Evolutionary conservation across 2,329 filamentous ascomycete species (phyloP).

Genomic region (Fusarium transvaalense): DNA sequence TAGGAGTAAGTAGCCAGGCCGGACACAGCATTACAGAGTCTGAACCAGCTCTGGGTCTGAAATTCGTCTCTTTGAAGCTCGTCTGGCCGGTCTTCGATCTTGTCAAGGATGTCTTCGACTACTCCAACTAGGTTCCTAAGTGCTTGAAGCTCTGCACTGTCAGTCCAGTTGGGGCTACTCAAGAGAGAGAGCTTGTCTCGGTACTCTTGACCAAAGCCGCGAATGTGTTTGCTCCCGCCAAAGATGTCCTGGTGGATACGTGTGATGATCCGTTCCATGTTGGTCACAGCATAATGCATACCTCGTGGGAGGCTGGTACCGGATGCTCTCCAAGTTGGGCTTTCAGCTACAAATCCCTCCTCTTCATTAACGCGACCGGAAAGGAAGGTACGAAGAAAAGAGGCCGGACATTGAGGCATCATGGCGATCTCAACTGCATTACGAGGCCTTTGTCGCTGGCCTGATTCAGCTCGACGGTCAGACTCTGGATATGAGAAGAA

Average conservation of each 20-base stretch:
- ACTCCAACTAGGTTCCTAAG: not conserved
- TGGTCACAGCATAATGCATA: not conserved
- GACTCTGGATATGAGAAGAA: not conserved
- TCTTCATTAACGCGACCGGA: not conserved
- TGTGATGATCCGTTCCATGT: conserved; percentile 21
- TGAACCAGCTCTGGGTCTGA: conserved; percentile 3
- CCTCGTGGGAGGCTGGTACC: conserved; percentile 9
- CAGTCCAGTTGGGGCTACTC: not conserved
- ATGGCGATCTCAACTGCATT: conserved; percentile 29
- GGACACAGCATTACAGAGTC: conserved; percentile 7
- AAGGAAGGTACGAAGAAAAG: conserved; percentile 10
- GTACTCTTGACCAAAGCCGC: not conserved
- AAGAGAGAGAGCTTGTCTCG: not conserved
- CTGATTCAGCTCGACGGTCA: not conserved
- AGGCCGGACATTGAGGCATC: not conserved
- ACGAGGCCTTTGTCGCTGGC: not conserved
- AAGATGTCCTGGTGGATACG: conserved; percentile 4
- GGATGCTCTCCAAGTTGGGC: not conserved
- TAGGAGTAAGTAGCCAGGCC: not conserved
- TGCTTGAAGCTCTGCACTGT: not conserved
- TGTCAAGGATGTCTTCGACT: not conserved
- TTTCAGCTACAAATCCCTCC: not conserved
- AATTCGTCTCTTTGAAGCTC: accelerated
- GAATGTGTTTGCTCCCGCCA: not conserved
- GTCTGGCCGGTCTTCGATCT: not conserved